Base-by-base conservation (phyloP, 2,329 filamentous ascomycete genomes). In the Leptodontidium sp. region DNA sequence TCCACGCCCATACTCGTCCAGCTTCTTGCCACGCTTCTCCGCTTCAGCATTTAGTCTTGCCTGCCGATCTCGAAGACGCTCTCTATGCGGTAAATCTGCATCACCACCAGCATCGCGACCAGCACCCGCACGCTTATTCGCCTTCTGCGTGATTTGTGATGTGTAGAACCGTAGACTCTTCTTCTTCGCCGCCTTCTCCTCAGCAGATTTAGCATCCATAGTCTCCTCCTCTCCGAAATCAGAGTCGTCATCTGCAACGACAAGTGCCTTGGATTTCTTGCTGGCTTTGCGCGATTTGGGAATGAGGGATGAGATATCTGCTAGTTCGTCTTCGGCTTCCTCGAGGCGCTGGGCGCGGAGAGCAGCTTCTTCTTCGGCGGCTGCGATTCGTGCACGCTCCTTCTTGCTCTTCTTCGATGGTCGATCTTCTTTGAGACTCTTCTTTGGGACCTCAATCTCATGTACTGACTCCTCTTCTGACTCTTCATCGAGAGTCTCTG, bases 151-250 rank as follows among this genome's bases (percentile, higher is more conserved):
- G 73, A 99, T 96, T 79, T 99, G 96, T 2, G 94, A 97, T 2
- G 97, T 98, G 86, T 99, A 99, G 85, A 99, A 99, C 71, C 94
- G 92, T 68, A 99, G 87, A 72, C 89, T 93, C 85, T 97, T 97
- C 85, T 96, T 97, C 80, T 92, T 92, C 69, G 89, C 88, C 0
- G 91, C 92, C 82, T 99, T 99, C 76, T 97, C 93, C 52, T 92
- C 92, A 0, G 93, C 91, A 70, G 95, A 90, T 70, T 90, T 87
- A 12, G 90, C 89, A 65, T 94, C 93, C 68, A 98, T 87, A 4
- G 85, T 83, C 17, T 93, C 91, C 79, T 97, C 94, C 76, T 99
- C 96, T 75, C 95, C 96, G 78, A 99, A 95, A 83, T 99, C 96
- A 2, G 94, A 97, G 70, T 91, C 88, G 61, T 90, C 91, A 74